phyloP scores from a whole-genome alignment of 176 grass and related monocot genomes.

The Avena insularis region DNA sequence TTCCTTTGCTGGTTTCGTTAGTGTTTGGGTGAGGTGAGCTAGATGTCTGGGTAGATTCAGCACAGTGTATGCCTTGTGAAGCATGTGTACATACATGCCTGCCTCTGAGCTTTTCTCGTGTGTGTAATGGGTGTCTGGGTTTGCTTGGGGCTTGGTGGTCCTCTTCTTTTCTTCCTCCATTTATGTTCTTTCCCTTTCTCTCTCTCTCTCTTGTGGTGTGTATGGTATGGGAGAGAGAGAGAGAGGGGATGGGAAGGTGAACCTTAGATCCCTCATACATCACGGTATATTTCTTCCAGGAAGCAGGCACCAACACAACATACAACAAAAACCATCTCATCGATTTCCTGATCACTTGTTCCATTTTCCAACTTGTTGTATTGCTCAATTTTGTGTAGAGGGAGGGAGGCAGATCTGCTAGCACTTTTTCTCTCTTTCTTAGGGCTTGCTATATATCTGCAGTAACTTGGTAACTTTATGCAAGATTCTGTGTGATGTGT shows the following conservation, averaged over 20 bases:
- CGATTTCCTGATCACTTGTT: background rate
- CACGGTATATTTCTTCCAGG: slow-evolving; percentile 11
- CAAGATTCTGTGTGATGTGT: background rate
- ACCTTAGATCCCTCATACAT: slow-evolving; percentile 46
- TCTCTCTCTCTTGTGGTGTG: slow-evolving; percentile 26
- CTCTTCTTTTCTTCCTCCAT: slow-evolving; percentile 61
- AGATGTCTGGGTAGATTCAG: slow-evolving; percentile 71
- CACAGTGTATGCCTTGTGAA: slow-evolving; percentile 60
- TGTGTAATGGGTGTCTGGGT: slow-evolving; percentile 37
- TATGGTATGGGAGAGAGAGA: slow-evolving; percentile 10
- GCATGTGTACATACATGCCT: slow-evolving; percentile 29
- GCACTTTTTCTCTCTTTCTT: slow-evolving; percentile 10
- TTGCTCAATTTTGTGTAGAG: slow-evolving; percentile 34
- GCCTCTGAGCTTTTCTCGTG: slow-evolving; percentile 43
- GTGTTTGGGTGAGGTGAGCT: slow-evolving; percentile 51
- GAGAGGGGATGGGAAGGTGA: background rate
- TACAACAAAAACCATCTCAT: background rate
- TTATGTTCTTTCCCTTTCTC: slow-evolving; percentile 60
- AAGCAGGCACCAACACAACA: background rate
- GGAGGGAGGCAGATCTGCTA: slow-evolving; percentile 47
- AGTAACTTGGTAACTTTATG: slow-evolving; percentile 44
- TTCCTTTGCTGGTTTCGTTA: slow-evolving; percentile 48
- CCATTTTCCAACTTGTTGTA: slow-evolving; percentile 23
- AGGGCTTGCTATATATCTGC: background rate
- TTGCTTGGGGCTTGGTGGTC: slow-evolving; percentile 52